Conservation (phyloP, 768 basidiomycete genomes). For the Mycena indigotica region DNA sequence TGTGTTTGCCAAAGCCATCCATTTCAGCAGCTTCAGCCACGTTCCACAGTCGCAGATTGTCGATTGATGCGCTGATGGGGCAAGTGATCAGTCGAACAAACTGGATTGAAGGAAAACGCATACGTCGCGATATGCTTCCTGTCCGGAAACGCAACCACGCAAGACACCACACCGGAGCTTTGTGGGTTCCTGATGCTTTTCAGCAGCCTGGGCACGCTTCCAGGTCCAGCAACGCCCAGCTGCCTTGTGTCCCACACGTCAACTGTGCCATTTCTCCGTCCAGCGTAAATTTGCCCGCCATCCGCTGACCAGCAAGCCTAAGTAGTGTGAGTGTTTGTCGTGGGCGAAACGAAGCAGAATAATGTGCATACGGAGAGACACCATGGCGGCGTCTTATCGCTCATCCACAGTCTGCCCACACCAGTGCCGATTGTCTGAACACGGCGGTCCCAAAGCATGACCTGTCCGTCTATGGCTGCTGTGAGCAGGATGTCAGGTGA, state of each 20-base stretch:
- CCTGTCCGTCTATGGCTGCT: constrained; percentile 88
- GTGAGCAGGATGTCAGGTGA: constrained; percentile 88
- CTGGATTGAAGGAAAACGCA: constrained; percentile 27
- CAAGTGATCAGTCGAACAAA: constrained; percentile 10
- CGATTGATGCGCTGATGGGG: constrained; percentile 76
- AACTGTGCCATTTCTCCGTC: constrained; percentile 85
- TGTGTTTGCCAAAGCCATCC: constrained; percentile 62
- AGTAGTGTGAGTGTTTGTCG: neutral
- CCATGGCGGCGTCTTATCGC: constrained; percentile 93
- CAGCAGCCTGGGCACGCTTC: constrained; percentile 71
- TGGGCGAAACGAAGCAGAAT: no score
- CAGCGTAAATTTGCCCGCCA: constrained; percentile 87
- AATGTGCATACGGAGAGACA: constrained; percentile 92
- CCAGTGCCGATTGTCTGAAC: constrained; percentile 64
- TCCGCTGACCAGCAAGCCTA: constrained; percentile 95
- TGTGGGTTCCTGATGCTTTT: constrained; percentile 84
- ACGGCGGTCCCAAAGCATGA: constrained; percentile 89
- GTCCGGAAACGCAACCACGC: constrained; percentile 89
- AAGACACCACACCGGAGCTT: constrained; percentile 90
- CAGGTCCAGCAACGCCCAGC: constrained; percentile 63
- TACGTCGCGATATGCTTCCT: constrained; percentile 90
- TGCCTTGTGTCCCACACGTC: constrained; percentile 95
- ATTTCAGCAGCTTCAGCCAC: constrained; percentile 73
- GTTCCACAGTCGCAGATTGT: constrained; percentile 95
- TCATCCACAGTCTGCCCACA: constrained; percentile 84